Evolutionary conservation across 2,329 filamentous ascomycete genomes (phyloP).

Genomic region (Neocucurbitaria cava): DNA sequence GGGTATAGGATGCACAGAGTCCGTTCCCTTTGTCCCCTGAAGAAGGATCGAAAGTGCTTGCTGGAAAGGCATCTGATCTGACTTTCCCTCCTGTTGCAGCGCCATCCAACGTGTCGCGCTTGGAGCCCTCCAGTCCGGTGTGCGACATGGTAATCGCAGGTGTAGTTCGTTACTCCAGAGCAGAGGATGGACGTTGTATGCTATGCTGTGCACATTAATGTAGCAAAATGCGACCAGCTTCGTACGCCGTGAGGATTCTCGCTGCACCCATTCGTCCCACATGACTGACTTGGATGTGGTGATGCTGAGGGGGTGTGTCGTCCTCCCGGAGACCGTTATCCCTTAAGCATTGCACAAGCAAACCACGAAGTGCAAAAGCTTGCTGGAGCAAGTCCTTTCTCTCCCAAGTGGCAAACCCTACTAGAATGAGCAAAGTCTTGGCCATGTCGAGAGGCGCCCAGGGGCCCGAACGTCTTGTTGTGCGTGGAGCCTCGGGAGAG

Average conservation of each 20-base stretch:
- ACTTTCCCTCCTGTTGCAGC: conserved; percentile 26
- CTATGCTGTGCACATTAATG: conserved; percentile 42
- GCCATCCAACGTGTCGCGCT: conserved; percentile 36
- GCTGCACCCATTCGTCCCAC: conserved; percentile 41
- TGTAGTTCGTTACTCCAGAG: conserved; percentile 40
- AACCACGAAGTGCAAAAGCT: conserved; percentile 36
- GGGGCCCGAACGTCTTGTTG: conserved; percentile 22
- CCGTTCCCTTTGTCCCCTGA: conserved; percentile 18
- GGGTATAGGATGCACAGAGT: conserved; percentile 33
- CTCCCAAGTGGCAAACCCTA: conserved; percentile 44
- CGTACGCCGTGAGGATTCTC: conserved; percentile 38
- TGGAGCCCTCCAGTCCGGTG: conserved; percentile 33
- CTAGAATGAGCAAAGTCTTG: conserved; percentile 39
- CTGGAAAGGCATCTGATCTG: conserved; percentile 38
- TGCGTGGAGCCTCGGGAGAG: conserved; percentile 10
- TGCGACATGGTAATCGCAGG: conserved; percentile 34
- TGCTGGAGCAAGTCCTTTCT: conserved; percentile 37
- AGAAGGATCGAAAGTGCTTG: conserved; percentile 36
- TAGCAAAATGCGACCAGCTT: conserved; percentile 43
- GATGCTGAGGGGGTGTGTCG: conserved; percentile 7
- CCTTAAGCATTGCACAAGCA: conserved; percentile 37
- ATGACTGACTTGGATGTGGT: conserved; percentile 25
- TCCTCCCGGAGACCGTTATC: conserved; percentile 38
- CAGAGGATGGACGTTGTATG: conserved; percentile 40
- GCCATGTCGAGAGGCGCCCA: conserved; percentile 38